phyloP scores from a whole-genome alignment of 23 red algal species.

The Gracilaria gracilis region DNA sequence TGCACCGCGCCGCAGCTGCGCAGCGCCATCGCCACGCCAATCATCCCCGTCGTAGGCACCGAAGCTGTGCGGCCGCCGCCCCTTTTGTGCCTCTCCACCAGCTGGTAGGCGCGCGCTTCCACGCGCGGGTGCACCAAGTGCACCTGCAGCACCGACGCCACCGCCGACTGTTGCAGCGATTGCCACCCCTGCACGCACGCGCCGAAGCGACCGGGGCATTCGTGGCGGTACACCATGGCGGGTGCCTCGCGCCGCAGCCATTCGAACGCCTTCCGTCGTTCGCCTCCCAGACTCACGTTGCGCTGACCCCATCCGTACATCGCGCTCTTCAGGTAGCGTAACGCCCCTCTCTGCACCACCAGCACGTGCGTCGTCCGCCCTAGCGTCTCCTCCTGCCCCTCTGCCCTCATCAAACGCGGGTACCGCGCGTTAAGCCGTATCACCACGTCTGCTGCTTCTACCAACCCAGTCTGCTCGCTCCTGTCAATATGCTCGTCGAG shows the following conservation, averaged over 20 bases:
- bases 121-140: constrained; percentile 21
- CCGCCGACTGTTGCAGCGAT: background rate
- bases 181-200: constrained; percentile 22
- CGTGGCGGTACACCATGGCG: constrained; percentile 9
- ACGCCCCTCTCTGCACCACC: constrained; percentile 20
- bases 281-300: background rate
- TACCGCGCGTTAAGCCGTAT: constrained; percentile 36
- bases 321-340: background rate
- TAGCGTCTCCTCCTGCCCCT: background rate
- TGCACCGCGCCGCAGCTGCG: constrained; percentile 8
- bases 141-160: background rate
- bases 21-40: constrained; percentile 20
- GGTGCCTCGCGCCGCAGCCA: constrained; percentile 2
- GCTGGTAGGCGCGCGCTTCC: constrained; percentile 6
- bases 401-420: constrained; percentile 8
- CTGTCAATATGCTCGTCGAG: background rate
- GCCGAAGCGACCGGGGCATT: constrained; percentile 33
- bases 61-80: background rate
- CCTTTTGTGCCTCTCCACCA: background rate
- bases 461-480: background rate
- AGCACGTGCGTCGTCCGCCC: constrained; percentile 1
- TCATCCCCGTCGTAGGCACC: constrained; percentile 40
- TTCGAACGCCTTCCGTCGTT: background rate
- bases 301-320: constrained; percentile 10
- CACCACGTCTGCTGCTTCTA: constrained; percentile 13